These are phyloP conservation scores for Schwanniomyces vanrijiae DNA, from an alignment of 805 yeast species.

Conservation along the genomic window DNA sequence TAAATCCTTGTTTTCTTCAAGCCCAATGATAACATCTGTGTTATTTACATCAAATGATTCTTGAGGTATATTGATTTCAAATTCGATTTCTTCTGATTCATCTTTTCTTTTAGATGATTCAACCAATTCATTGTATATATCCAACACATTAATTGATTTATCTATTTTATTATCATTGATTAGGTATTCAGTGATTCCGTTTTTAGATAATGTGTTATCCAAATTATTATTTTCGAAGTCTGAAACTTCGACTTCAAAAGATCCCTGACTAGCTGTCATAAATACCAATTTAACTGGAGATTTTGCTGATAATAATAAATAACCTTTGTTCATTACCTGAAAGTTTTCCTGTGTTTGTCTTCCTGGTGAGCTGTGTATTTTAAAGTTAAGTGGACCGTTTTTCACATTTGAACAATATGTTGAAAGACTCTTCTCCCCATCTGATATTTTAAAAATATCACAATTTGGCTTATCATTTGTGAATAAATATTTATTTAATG, in stretches of 20 bases:
- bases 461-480: conserved; percentile 11
- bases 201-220: conserved; percentile 19
- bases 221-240: conserved; percentile 13
- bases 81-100: conserved; percentile 1
- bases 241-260: conserved; percentile 20
- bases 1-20: conserved; percentile 7
- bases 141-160: conserved; percentile 6
- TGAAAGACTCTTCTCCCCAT: conserved; percentile 6
- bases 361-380: conserved; percentile 17
- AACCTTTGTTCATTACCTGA: conserved; percentile 28
- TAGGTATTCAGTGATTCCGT: conserved; percentile 17
- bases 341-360: conserved; percentile 24
- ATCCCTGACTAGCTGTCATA: conserved; percentile 20
- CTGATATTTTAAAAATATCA: conserved; percentile 5
- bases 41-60: conserved; percentile 25
- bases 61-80: conserved; percentile 15
- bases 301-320: conserved; percentile 24
- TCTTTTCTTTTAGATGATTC: conserved; percentile 7
- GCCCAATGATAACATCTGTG: conserved; percentile 10
- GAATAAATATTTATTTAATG: conserved; percentile 31
- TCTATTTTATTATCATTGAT: not conserved
- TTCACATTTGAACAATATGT: conserved; percentile 20
- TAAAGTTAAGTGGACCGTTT: conserved; percentile 20
- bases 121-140: conserved; percentile 15
- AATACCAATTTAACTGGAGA: conserved; percentile 31